Base-by-base conservation (phyloP, 805 yeast species). In the Starmerella asiatica region DNA sequence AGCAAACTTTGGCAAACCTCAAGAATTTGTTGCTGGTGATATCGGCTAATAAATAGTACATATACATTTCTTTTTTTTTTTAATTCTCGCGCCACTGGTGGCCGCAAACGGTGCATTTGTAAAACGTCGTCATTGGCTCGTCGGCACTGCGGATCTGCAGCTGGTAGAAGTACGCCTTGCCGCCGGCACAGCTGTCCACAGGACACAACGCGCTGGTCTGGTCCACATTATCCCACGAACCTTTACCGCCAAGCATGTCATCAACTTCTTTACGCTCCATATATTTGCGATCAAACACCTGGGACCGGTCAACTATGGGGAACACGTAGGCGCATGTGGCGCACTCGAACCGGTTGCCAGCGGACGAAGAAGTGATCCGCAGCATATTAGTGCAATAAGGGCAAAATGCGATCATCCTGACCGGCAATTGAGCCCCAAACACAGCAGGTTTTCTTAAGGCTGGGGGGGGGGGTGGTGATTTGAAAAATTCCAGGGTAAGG, bases 41-140 rank as follows among this genome's bases (percentile, higher is more conserved):
- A 9, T 46, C 51, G 21, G 23, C 34, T 15, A 31, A 34, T 19
- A 20, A 9, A 32, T 32, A 29, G 29, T 16, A 9, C 17, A 17
- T 29, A 30, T 5, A 24, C 9, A 23, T 7, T 7, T 23, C 7
- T 7, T 23, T 11, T 23, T 7, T 8, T 32, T 18, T 31, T 48
- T 56, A 91, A 55, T 91, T 91, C 54, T 91, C 98, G 63, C 94
- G 79, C 98, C 98, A 91, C 62, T 88, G 93, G 56, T 84, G 72
- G 36, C 83, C 82, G 66, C 98, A 91, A 47, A 75, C 78, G 28
- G 85, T 85, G 65, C 98, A 91, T 60, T 88, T 85, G 60, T 83
- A 88, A 59, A 91, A 91, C 2, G 97, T 88, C 0, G 98, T 91
- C 97, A 91, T 91, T 19, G 98, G 98, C 65, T 91, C 98, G 70